These are phyloP conservation scores for Brettanomyces custersianus DNA, from an alignment of 805 yeast genomes.

Conservation along the genomic window DNA sequence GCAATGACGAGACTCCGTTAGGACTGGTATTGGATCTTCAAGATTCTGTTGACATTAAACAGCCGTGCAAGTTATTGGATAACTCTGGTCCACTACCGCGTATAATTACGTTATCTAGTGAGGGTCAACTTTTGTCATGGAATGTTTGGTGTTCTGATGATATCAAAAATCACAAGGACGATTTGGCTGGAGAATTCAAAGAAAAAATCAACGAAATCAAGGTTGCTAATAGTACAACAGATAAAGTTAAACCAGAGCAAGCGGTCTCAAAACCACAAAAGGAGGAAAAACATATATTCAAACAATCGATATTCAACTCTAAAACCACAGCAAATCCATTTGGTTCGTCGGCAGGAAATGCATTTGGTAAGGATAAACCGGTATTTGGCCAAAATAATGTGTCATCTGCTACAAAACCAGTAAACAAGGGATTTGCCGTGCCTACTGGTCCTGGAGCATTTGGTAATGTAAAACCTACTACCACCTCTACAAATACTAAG, in stretches of 20 bases:
- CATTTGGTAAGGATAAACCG: conserved; percentile 2
- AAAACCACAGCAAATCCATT: conserved; percentile 4
- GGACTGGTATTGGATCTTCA: conserved; percentile 61
- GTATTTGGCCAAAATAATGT: no score
- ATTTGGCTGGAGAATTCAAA: conserved; percentile 5
- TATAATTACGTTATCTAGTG: conserved; percentile 50
- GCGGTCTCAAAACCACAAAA: conserved; percentile 3
- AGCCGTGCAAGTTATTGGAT: conserved; percentile 54
- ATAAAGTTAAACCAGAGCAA: conserved; percentile 4
- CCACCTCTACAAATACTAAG: conserved; percentile 1
- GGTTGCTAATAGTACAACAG: background rate
- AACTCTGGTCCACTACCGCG: conserved; percentile 56
- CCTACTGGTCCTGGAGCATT: no score
- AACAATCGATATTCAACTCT: background rate
- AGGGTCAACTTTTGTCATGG: conserved; percentile 58
- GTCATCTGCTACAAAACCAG: no score
- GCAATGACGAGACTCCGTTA: conserved; percentile 61
- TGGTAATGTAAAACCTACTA: no score
- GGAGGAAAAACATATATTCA: background rate
- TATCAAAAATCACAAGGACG: conserved; percentile 23
- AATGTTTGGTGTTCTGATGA: conserved; percentile 51
- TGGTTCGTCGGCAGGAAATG: background rate
- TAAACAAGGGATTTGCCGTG: no score
- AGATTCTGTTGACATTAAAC: conserved; percentile 31
- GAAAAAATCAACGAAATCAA: background rate